A percentile compares a stretch with the other conserved stretches of the same genome.
These are phyloP conservation scores for Ceratobasidium sp. DNA, from an alignment of 1,284 basidiomycete genomes.

Conservation along the genomic window DNA sequence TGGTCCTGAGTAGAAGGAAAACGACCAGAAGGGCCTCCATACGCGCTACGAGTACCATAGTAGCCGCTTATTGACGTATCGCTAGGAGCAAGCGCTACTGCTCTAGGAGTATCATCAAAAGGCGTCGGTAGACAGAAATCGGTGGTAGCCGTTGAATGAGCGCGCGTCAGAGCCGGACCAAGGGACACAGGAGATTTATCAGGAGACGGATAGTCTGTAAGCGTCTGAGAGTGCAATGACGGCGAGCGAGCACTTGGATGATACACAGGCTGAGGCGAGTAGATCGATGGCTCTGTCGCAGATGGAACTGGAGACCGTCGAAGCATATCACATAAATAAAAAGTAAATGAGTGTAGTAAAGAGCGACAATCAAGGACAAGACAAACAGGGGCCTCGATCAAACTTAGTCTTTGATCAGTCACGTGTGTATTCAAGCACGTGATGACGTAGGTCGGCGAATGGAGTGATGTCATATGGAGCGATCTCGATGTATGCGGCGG, in stretches of 20 bases:
- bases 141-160: neutral
- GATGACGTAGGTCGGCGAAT: too few relatives aligned
- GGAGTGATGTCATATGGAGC: too few relatives aligned
- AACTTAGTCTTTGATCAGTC: slow-evolving; percentile 7
- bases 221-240: slow-evolving; percentile 25
- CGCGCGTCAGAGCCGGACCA: slow-evolving; percentile 3
- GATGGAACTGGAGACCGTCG: slow-evolving; percentile 11
- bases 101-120: neutral
- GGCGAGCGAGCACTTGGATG: slow-evolving; percentile 39
- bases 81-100: neutral
- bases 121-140: too few relatives aligned
- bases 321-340: slow-evolving; percentile 14
- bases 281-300: slow-evolving; percentile 27
- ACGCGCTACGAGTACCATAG: slow-evolving; percentile 9
- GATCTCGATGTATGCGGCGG: too few relatives aligned
- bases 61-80: slow-evolving; percentile 6
- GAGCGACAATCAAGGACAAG: slow-evolving; percentile 13
- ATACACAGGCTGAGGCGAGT: slow-evolving; percentile 43
- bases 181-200: slow-evolving; percentile 4
- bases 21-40: neutral
- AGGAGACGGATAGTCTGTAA: slow-evolving; percentile 20
- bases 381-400: slow-evolving; percentile 29
- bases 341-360: neutral
- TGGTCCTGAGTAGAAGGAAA: neutral
- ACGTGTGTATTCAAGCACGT: too few relatives aligned